Evolutionary conservation across 345 rosid genomes (phyloP).

Genomic region (Dipteronia dyeriana): DNA sequence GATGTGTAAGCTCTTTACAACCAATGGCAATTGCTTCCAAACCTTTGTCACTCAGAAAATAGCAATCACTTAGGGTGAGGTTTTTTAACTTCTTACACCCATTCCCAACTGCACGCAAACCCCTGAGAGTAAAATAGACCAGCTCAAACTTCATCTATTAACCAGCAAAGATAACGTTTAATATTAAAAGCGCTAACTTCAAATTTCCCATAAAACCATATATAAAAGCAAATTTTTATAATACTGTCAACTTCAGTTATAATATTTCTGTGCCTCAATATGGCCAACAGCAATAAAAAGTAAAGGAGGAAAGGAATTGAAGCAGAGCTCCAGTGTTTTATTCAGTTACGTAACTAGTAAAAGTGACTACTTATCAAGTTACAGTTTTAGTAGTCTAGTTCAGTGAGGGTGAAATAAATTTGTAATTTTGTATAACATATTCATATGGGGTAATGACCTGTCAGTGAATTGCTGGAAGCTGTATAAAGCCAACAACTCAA

Average conservation of each 20-base stretch:
- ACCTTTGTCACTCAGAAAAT: slow-evolving; percentile 71
- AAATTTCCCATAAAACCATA: slow-evolving; percentile 2
- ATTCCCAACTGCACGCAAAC: slow-evolving; percentile 65
- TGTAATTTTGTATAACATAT: slow-evolving; percentile 4
- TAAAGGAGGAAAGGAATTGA: slow-evolving; percentile 2
- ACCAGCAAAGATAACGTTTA: slow-evolving; percentile 1
- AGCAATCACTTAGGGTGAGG: slow-evolving; percentile 80
- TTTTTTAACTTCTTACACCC: slow-evolving; percentile 81
- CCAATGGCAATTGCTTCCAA: slow-evolving; percentile 79
- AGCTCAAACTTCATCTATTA: slow-evolving; percentile 20
- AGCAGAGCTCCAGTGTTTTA: background rate
- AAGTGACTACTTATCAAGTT: background rate
- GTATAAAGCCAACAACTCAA: slow-evolving; percentile 76
- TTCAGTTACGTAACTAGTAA: slow-evolving; percentile 7
- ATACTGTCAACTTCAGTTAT: background rate
- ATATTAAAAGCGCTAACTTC: background rate
- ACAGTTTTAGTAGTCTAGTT: background rate
- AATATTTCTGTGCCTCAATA: background rate
- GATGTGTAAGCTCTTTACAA: slow-evolving; percentile 75
- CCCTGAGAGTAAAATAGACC: slow-evolving; percentile 53
- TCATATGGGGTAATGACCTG: slow-evolving; percentile 45
- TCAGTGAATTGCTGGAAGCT: slow-evolving; percentile 82
- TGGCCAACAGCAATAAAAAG: background rate
- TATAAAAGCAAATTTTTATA: background rate
- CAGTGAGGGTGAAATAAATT: background rate